These are phyloP conservation scores for Crithidia bombi DNA, from an alignment of 208 protist genomes.

Conservation along the genomic window DNA sequence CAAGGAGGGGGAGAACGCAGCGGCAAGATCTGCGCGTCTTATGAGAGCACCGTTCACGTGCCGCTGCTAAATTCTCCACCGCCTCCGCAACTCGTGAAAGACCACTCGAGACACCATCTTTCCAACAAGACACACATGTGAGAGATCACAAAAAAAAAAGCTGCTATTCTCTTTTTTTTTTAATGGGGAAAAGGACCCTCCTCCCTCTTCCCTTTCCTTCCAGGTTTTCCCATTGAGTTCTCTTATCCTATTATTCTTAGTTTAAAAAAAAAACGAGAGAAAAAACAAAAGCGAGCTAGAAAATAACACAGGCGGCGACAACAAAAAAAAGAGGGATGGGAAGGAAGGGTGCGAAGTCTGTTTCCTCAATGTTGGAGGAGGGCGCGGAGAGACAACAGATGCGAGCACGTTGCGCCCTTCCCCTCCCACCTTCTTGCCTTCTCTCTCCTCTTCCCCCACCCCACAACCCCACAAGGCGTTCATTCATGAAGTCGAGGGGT, in stretches of 20 bases:
- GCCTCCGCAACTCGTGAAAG: too few relatives aligned
- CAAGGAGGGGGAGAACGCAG: too few relatives aligned
- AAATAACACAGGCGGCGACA: background rate
- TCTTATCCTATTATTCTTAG: conserved; percentile 7
- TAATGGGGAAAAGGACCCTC: too few relatives aligned
- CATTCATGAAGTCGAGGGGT: too few relatives aligned
- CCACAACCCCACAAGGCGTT: too few relatives aligned
- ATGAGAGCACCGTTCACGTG: conserved; percentile 50
- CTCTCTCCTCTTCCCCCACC: too few relatives aligned
- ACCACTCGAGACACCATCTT: conserved; percentile 68
- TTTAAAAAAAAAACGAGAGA: background rate
- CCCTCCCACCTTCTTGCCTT: too few relatives aligned
- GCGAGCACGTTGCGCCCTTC: too few relatives aligned
- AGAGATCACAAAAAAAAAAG: too few relatives aligned
- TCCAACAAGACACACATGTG: conserved; percentile 49
- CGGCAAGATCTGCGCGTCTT: conserved; percentile 69
- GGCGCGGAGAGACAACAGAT: too few relatives aligned
- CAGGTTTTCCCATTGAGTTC: background rate
- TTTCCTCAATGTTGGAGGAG: too few relatives aligned
- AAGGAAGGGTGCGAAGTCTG: background rate
- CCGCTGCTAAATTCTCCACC: background rate
- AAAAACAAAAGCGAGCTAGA: background rate
- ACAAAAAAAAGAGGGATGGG: background rate
- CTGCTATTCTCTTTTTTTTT: too few relatives aligned
- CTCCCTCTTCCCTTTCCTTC: background rate